These are phyloP conservation scores for Penicillium sp. DNA, from an alignment of 2,329 filamentous ascomycete genomes.

Conservation along the genomic window DNA sequence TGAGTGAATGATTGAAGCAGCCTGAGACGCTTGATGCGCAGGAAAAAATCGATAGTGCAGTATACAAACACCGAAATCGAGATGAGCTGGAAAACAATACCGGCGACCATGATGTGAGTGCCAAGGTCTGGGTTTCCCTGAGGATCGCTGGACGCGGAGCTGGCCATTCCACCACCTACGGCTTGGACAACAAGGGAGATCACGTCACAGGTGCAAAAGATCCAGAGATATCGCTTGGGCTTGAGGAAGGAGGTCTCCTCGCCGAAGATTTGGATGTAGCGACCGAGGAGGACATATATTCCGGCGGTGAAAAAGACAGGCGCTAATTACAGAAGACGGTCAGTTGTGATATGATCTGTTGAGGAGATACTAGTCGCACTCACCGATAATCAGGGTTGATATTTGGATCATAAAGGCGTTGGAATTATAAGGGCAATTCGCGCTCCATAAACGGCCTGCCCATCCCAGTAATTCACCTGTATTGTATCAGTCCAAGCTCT, in stretches of 20 bases:
- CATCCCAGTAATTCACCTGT: constrained; percentile 41
- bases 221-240: constrained; percentile 51
- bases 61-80: constrained; percentile 58
- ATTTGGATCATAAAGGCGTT: constrained; percentile 58
- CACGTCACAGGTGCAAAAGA: constrained; percentile 59
- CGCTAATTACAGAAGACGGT: constrained; percentile 26
- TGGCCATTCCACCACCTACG: constrained; percentile 58
- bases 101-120: constrained; percentile 56
- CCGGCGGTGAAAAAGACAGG: constrained; percentile 58
- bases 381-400: constrained; percentile 46
- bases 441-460: constrained; percentile 54
- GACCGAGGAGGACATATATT: constrained; percentile 55
- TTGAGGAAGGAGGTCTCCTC: constrained; percentile 48
- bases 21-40: constrained; percentile 35
- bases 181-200: constrained; percentile 61
- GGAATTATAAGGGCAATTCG: constrained; percentile 54
- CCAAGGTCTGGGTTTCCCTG: constrained; percentile 52
- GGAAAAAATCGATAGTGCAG: constrained; percentile 53
- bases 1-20: constrained; percentile 29
- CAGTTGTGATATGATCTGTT: not conserved
- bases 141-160: constrained; percentile 47
- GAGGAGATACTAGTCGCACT: not conserved
- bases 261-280: constrained; percentile 51
- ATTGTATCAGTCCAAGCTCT: not conserved
- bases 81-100: constrained; percentile 61